Evolutionary conservation across 306 rosid species (phyloP), one percentile per base, ranked within the genome.

Genomic region (Crataegus laevigata): DNA sequence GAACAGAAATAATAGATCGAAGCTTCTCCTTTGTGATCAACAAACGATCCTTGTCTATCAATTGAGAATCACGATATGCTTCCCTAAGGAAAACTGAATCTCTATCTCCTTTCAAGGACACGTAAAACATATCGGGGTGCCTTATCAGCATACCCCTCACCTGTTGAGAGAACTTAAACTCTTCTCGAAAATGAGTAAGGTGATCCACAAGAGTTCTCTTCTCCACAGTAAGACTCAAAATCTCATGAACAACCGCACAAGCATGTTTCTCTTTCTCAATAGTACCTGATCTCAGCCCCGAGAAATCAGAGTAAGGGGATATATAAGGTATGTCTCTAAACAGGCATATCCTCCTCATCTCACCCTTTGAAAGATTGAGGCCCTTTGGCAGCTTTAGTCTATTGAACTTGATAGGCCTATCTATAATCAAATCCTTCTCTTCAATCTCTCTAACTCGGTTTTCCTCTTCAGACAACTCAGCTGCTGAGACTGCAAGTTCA

Each of bases 71-170:
- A 29, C 89, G 89, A 79, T 90, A 93, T 0, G 89, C 98, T 82
- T 93, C 98, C 83, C 98, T 85, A 57, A 93, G 93, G 80, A 93
- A 93, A 73, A 87, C 93, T 1, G 98, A 93, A 73, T 93, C 94
- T 74, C 96, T 86, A 13, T 87, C 96, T 42, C 98, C 98, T 84
- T 93, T 93, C 83, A 93, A 51, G 43, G 98, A 93, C 32, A 93
- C 89, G 64, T 93, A 93, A 78, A 93, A 89, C 96, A 91, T 85
- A 77, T 93, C 96, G 2, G 98, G 98, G 81, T 93, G 98, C 87
- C 98, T 87, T 52, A 90, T 88, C 73, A 93, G 74, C 98, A 93
- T 86, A 17, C 96, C 98, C 69, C 98, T 86, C 74, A 89, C 28
- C 83, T 89, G 96, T 88, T 89, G 98, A 55, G 98, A 93, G 79